A percentile compares a stretch with the other conserved stretches of the same genome.
Conservation (phyloP, 345 rosid species). For the Pistacia atlantica region DNA sequence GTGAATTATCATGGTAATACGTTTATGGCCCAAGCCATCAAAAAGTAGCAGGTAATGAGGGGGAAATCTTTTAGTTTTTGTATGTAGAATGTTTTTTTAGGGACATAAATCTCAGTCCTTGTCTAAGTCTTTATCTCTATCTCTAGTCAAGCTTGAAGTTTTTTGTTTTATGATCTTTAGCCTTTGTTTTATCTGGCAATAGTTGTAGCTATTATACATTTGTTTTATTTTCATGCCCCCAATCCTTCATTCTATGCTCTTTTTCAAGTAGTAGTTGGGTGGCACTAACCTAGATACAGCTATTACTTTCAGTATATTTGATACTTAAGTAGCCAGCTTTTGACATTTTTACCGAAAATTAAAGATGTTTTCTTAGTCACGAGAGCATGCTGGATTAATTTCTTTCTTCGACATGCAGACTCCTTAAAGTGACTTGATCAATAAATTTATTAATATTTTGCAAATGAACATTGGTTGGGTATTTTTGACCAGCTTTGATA, state of each 20-base stretch:
- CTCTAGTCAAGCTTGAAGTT: neutral
- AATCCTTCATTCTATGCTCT: neutral
- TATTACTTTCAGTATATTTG: neutral
- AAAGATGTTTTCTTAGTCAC: neutral
- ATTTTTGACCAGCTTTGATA: no score
- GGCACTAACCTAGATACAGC: neutral
- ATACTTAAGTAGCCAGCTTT: neutral
- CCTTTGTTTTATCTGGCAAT: neutral
- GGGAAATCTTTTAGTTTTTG: neutral
- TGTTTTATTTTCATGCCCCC: neutral
- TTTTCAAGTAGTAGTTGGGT: neutral
- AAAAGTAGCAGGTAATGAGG: neutral
- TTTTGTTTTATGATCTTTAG: neutral
- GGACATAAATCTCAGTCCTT: neutral
- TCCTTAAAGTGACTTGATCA: neutral
- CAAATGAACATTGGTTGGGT: neutral
- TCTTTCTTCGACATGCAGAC: neutral
- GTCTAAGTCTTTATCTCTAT: neutral
- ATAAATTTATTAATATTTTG: neutral
- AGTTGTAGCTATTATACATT: neutral
- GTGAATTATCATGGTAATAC: neutral
- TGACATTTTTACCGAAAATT: neutral
- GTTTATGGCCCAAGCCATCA: neutral
- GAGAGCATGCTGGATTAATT: neutral
- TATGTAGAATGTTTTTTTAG: neutral